Evolutionary conservation across 192 early-diverging fungal genomes (phyloP).

Genomic region (Coemansia sp.): DNA sequence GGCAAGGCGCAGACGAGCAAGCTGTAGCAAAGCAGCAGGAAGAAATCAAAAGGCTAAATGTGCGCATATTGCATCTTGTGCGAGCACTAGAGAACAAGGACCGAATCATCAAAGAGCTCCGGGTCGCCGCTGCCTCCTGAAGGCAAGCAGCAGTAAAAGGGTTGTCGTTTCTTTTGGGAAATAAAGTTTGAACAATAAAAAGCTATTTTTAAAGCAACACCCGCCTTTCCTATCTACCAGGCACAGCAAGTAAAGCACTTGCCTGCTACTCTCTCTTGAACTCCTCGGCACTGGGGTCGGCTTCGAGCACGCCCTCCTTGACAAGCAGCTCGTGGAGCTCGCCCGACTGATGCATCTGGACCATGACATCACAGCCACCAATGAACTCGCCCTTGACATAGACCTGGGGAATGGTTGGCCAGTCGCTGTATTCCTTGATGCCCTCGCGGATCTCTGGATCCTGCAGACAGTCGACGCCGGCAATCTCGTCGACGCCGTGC

Average conservation of each 20-base stretch:
- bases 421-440: conserved; percentile 90
- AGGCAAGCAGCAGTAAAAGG: neutral
- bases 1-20: neutral
- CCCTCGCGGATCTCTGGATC: conserved; percentile 89
- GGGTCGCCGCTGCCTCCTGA: conserved; percentile 8
- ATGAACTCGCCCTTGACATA: conserved; percentile 95
- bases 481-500: conserved; percentile 74
- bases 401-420: conserved; percentile 97
- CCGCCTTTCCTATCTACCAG: too few relatives aligned
- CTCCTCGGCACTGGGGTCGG: conserved; percentile 30
- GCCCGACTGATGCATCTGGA: conserved; percentile 83
- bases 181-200: neutral
- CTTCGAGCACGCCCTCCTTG: conserved; percentile 65
- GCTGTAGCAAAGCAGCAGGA: neutral
- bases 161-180: neutral
- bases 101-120: conserved; percentile 7
- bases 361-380: conserved; percentile 90
- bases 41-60: conserved; percentile 29
- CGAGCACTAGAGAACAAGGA: conserved; percentile 41
- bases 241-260: neutral
- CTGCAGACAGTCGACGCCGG: conserved; percentile 79
- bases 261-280: conserved; percentile 16
- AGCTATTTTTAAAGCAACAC: too few relatives aligned
- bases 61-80: conserved; percentile 35
- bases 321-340: conserved; percentile 78